Conservation (phyloP, 1,284 basidiomycete genomes). For the Taiwanofungus camphoratus region DNA sequence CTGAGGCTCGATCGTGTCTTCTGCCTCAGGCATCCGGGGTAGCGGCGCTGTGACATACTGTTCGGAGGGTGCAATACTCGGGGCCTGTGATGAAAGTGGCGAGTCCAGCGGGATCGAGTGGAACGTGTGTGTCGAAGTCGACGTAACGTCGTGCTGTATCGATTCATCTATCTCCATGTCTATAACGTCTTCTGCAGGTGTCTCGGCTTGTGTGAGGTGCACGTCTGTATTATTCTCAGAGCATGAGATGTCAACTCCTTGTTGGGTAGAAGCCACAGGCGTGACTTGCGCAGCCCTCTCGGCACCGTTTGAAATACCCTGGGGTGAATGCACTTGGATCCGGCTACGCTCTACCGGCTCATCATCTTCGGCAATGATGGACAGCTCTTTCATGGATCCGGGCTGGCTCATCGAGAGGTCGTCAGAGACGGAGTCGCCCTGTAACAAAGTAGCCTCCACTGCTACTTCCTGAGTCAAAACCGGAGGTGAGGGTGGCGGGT, state of each 20-base stretch:
- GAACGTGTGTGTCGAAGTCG: constrained; percentile 27
- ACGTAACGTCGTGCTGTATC: constrained; percentile 8
- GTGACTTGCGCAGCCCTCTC: too few relatives aligned
- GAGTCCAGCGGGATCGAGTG: constrained; percentile 34
- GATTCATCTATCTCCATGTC: constrained; percentile 12
- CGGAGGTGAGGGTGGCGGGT: too few relatives aligned
- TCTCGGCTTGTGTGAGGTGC: too few relatives aligned
- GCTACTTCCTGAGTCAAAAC: too few relatives aligned
- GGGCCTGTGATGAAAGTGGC: constrained; percentile 13
- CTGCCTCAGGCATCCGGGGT: constrained; percentile 11
- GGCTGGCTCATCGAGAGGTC: too few relatives aligned
- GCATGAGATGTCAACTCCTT: too few relatives aligned
- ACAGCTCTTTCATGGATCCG: constrained; percentile 49
- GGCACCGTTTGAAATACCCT: constrained; percentile 1
- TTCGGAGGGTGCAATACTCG: not conserved
- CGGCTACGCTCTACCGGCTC: constrained; percentile 36
- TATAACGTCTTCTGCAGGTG: too few relatives aligned
- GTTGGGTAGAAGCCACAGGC: too few relatives aligned
- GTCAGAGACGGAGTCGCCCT: too few relatives aligned
- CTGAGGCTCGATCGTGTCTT: constrained; percentile 12
- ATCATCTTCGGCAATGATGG: constrained; percentile 68
- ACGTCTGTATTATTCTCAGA: too few relatives aligned
- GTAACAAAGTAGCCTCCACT: too few relatives aligned
- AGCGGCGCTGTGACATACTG: constrained; percentile 15
- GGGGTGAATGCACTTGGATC: constrained; percentile 8